Percentiles rank a stretch among this genome's conserved stretches.
Conservation (phyloP, 1,284 basidiomycete species). For the Athelia sp. region DNA sequence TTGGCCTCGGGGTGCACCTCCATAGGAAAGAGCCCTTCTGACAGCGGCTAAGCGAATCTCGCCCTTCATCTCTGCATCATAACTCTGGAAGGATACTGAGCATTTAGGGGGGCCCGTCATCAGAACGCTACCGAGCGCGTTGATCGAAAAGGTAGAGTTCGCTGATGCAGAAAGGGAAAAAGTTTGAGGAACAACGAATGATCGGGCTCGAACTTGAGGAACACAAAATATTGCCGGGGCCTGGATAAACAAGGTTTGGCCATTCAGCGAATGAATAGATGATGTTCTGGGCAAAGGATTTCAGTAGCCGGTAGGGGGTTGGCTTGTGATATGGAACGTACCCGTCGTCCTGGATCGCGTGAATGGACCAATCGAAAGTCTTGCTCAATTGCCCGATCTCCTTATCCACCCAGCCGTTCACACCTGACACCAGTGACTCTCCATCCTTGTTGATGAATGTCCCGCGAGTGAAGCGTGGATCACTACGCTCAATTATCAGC, state of each 20-base stretch:
- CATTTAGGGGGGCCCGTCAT: constrained; percentile 25
- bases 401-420: constrained; percentile 4
- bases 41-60: constrained; percentile 4
- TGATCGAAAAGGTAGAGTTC: constrained; percentile 20
- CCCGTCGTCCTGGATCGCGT: constrained; percentile 28
- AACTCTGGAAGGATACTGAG: constrained; percentile 17
- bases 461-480: constrained; percentile 19
- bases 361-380: constrained; percentile 22
- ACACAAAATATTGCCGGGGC: constrained; percentile 27
- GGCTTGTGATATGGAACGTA: constrained; percentile 12
- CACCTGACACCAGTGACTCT: constrained; percentile 4
- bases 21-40: constrained; percentile 8
- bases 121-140: constrained; percentile 14
- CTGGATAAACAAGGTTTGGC: constrained; percentile 11
- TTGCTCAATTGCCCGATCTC: constrained; percentile 20
- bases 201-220: constrained; percentile 15
- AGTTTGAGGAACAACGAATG: constrained; percentile 22
- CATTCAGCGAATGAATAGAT: too few species aligned
- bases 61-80: constrained; percentile 8
- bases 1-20: constrained; percentile 10
- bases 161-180: constrained; percentile 27
- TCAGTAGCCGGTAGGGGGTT: not conserved
- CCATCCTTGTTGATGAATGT: constrained; percentile 7
- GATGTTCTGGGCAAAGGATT: not conserved
- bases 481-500: constrained; percentile 23